phyloP scores from a whole-genome alignment of 2,329 filamentous ascomycete genomes.

The Arachnomyces sp. region DNA sequence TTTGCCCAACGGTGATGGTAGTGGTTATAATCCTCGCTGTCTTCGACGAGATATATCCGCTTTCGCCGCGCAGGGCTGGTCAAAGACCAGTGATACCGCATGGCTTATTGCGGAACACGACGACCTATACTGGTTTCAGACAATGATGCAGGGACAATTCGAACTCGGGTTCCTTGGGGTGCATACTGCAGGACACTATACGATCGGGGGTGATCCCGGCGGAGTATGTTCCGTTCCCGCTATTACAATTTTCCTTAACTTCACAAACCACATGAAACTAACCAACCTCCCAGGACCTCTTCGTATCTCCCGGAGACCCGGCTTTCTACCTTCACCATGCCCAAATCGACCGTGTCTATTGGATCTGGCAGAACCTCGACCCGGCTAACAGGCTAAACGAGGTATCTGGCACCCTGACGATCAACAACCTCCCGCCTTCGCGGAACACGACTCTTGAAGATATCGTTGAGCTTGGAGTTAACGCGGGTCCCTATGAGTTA shows the following conservation, averaged over 20 bases:
- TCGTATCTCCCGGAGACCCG: conserved; percentile 37
- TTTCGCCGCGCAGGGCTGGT: conserved; percentile 5
- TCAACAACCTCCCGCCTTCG: neutral
- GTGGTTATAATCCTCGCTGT: conserved; percentile 30
- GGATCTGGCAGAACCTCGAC: conserved; percentile 41
- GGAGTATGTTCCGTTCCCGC: no score
- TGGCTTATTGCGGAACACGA: conserved; percentile 1
- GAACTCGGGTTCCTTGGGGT: no score
- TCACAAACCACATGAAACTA: no score
- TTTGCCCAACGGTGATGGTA: conserved; percentile 1
- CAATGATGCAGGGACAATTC: neutral
- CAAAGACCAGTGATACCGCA: neutral
- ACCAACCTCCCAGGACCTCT: conserved; percentile 28
- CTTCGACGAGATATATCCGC: conserved; percentile 33
- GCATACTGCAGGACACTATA: no score
- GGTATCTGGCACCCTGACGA: conserved; percentile 8
- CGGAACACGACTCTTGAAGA: no score
- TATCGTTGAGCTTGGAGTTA: no score
- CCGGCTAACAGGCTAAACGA: conserved; percentile 4
- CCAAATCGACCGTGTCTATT: conserved; percentile 40
- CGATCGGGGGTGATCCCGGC: no score
- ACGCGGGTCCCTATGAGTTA: no score
- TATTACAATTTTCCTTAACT: no score
- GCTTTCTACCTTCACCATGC: conserved; percentile 42
- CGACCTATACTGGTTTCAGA: neutral